These are phyloP conservation scores for Eucalyptus regnans DNA, from an alignment of 345 rosid genomes.

Conservation along the genomic window DNA sequence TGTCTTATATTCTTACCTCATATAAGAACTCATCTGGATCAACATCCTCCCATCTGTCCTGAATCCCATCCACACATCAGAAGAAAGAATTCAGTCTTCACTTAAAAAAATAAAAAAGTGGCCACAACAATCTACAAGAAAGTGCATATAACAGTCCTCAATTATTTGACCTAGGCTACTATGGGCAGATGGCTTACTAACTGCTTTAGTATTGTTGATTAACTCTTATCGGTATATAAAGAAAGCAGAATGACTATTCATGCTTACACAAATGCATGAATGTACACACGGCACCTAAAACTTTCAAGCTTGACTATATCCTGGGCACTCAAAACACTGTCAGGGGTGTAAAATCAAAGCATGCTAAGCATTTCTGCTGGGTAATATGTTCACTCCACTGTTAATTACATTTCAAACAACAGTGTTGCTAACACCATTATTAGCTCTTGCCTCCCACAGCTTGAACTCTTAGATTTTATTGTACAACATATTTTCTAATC, in stretches of 20 bases:
- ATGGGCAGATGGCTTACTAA: background rate
- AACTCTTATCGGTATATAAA: background rate
- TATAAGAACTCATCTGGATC: slow-evolving; percentile 92
- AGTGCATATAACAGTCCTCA: background rate
- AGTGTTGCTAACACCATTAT: background rate
- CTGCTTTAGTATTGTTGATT: background rate
- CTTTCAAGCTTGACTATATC: background rate
- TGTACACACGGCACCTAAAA: background rate
- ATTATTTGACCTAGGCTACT: background rate
- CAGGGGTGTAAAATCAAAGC: background rate
- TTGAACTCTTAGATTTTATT: background rate
- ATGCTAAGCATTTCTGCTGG: background rate
- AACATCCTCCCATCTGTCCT: slow-evolving; percentile 91
- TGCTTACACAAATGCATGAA: background rate
- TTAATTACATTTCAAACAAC: background rate
- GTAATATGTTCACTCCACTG: background rate
- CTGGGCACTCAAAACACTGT: background rate
- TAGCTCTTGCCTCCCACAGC: background rate
- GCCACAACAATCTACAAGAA: background rate
- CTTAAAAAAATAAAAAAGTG: background rate
- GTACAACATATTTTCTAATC: background rate
- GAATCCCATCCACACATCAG: slow-evolving; percentile 2
- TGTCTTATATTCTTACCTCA: slow-evolving; percentile 37
- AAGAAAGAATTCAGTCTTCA: background rate
- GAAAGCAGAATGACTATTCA: background rate